Conservation (phyloP, 345 rosid species). For the Salix udensis region DNA sequence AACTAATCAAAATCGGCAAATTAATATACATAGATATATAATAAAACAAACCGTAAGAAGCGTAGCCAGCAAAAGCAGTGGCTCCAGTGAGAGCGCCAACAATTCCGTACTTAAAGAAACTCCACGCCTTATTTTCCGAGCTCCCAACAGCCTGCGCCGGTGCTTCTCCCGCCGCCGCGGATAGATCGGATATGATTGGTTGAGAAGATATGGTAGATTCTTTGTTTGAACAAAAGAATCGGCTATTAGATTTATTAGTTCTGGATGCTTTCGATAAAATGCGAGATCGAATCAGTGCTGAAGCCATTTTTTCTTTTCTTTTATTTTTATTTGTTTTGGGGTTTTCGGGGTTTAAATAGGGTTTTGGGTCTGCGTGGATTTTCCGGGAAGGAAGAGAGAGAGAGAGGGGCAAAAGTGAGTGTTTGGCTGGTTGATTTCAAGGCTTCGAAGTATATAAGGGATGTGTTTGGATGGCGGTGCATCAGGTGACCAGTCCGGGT, state of each 20-base stretch:
- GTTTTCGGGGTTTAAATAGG: slow-evolving; percentile 22
- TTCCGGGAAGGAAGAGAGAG: background rate
- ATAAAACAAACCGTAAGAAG: slow-evolving; percentile 50
- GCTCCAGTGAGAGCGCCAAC: slow-evolving; percentile 55
- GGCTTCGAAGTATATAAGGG: background rate
- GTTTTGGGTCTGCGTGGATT: slow-evolving; percentile 9
- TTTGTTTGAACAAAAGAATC: slow-evolving; percentile 40
- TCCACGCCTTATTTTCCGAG: slow-evolving; percentile 41
- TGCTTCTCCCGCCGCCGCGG: slow-evolving; percentile 27
- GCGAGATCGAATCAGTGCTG: slow-evolving; percentile 51
- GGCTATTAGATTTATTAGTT: slow-evolving; percentile 19
- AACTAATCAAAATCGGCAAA: background rate
- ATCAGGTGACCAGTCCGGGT: background rate
- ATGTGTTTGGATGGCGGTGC: slow-evolving; percentile 35
- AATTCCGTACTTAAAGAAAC: slow-evolving; percentile 55
- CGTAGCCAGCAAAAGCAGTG: slow-evolving; percentile 53
- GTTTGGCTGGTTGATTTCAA: background rate
- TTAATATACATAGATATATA: background rate
- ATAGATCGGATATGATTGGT: slow-evolving; percentile 41
- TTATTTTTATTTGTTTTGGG: background rate
- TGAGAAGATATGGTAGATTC: slow-evolving; percentile 43
- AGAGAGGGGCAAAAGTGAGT: background rate
- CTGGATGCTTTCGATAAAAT: slow-evolving; percentile 20
- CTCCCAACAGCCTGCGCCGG: slow-evolving; percentile 21
- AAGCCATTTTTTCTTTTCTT: slow-evolving; percentile 39